phyloP scores from a whole-genome alignment of 169 alveolate genomes.

The Eimeria brunetti region DNA sequence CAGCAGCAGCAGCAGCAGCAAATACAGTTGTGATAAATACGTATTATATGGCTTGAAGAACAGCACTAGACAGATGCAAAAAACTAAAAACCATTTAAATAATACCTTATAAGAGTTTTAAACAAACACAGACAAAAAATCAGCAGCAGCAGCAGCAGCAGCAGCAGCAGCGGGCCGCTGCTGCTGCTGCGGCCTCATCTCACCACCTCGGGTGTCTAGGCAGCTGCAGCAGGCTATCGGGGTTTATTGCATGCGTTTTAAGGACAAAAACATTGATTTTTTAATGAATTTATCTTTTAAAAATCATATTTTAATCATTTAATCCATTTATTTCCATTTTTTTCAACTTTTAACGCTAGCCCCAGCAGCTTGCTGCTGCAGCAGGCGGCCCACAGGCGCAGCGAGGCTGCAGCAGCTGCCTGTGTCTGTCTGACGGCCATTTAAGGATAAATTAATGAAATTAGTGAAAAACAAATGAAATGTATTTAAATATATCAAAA shows the following conservation, averaged over 20 bases:
- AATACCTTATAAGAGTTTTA: not conserved
- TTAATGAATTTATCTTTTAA: no score
- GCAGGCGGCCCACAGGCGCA: no score
- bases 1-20: conserved; percentile 8
- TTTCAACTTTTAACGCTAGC: no score
- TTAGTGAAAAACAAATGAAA: no score
- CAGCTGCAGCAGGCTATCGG: not conserved
- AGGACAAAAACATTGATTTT: no score
- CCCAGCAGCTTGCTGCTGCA: no score
- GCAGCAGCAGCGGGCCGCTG: not conserved
- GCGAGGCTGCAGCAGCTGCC: not conserved
- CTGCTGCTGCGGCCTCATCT: not conserved
- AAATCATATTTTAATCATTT: no score
- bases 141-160: conserved; percentile 12
- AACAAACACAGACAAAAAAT: not conserved
- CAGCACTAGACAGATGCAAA: not conserved
- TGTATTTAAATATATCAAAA: no score
- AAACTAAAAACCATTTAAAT: not conserved
- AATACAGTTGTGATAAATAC: not conserved
- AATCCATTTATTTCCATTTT: no score
- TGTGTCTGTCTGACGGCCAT: not conserved
- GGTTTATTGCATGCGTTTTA: no score
- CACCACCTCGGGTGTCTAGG: not conserved
- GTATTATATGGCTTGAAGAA: not conserved
- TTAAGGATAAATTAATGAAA: no score